Evolutionary conservation across 140 eudicot species (phyloP), one percentile per base, ranked within the genome.

Genomic region (Erigeron philadelphicus): DNA sequence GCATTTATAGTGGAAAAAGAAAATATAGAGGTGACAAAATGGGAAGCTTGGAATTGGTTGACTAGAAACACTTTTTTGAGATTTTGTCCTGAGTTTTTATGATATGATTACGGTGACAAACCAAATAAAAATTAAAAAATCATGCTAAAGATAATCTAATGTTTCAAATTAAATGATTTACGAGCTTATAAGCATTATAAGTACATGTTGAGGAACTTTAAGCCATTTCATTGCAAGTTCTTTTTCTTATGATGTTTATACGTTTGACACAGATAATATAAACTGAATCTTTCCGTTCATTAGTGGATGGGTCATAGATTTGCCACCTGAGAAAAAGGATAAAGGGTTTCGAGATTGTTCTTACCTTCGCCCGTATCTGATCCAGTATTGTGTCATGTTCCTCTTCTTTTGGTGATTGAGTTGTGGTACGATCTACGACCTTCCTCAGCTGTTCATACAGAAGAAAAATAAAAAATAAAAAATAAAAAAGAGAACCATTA

Each of bases 351-450:
- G 10, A 16, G 50, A 43, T 40, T 64, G 12, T 23, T 76, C 38
- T 53, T 75, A 90, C 97, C 95, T 85, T 84, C 67, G 84, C 67
- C 72, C 95, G 72, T 79, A 91, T 91, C 70, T 91, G 95, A 80
- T 85, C 95, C 76, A 91, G 61, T 38, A 90, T 53, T 19, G 87
- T 71, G 71, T 83, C 89, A 72, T 76, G 79, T 73, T 86, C 96
- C 56, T 88, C 96, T 3, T 59, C 83, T 73, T 82, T 88, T 58
- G 72, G 80, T 76, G 77, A 71, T 61, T 71, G 76, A 54, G 82
- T 80, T 50, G 56, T 80, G 53, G 70, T 66, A 38, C 83, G 84
- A 61, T 85, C 93, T 17, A 80, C 64, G 19, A 90, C 97, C 88
- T 90, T 90, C 84, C 84, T 81, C 84, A 90, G 78, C 89, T 88